These are phyloP conservation scores for Lentinus brumalis DNA, from an alignment of 768 basidiomycete species.

Conservation along the genomic window DNA sequence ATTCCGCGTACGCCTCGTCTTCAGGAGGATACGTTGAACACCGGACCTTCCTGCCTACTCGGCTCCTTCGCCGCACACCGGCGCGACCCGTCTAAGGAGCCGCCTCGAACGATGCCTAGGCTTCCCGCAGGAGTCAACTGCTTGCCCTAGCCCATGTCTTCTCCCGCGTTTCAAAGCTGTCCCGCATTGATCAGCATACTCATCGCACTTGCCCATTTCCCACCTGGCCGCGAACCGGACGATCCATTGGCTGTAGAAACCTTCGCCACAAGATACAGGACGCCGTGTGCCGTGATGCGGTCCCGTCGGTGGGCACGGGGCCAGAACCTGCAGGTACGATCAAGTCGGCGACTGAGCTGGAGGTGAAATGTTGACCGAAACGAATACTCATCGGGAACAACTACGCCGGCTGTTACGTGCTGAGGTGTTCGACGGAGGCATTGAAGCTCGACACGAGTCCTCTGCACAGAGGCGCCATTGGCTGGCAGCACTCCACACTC, in stretches of 20 bases:
- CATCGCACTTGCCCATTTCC: background rate
- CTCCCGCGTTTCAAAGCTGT: background rate
- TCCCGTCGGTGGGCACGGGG: background rate
- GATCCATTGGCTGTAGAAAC: background rate
- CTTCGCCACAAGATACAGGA: background rate
- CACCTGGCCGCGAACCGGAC: background rate
- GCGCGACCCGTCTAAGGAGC: background rate
- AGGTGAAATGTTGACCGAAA: background rate
- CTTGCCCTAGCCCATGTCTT: background rate
- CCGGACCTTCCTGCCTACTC: slow-evolving; percentile 8
- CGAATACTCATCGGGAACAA: background rate
- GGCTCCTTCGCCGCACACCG: slow-evolving; percentile 8
- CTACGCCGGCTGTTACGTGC: slow-evolving; percentile 6
- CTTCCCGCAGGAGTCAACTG: background rate
- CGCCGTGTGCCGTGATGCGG: background rate
- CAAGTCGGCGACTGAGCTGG: background rate
- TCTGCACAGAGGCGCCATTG: slow-evolving; percentile 1
- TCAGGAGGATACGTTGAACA: background rate
- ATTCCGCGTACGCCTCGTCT: background rate
- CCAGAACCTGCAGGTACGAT: background rate
- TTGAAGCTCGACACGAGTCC: slow-evolving; percentile 1
- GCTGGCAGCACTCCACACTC: slow-evolving; percentile 4
- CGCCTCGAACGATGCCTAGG: background rate
- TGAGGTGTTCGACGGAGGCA: slow-evolving; percentile 3
- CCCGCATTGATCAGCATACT: background rate